Evolutionary conservation across 2,329 filamentous ascomycete genomes (phyloP).

Genomic region (Hypoxylon sp.): DNA sequence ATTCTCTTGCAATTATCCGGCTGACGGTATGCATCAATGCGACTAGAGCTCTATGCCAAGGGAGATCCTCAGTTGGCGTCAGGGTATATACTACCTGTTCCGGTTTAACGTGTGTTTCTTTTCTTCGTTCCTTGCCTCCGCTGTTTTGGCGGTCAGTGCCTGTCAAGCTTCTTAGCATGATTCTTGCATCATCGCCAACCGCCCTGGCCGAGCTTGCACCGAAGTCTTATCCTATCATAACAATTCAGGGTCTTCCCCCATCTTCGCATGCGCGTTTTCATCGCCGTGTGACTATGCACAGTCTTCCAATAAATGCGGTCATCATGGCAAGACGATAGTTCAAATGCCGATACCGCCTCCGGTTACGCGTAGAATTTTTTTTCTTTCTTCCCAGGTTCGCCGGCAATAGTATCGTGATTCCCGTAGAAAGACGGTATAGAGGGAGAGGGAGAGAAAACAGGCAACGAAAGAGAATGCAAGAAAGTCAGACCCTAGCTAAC

Average conservation of each 20-base stretch:
- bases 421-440: slow-evolving; percentile 8
- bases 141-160: slow-evolving; percentile 43
- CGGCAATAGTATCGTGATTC: slow-evolving; percentile 23
- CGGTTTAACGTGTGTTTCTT: slow-evolving; percentile 33
- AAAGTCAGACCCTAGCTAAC: too few species aligned
- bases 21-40: slow-evolving; percentile 26
- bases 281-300: slow-evolving; percentile 34
- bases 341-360: slow-evolving; percentile 37
- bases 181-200: slow-evolving; percentile 45
- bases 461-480: slow-evolving; percentile 1
- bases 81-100: slow-evolving; percentile 35
- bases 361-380: slow-evolving; percentile 13
- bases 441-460: neutral
- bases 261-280: slow-evolving; percentile 33
- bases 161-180: slow-evolving; percentile 37
- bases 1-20: slow-evolving; percentile 30
- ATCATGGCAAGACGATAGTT: slow-evolving; percentile 31
- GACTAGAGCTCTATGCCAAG: slow-evolving; percentile 14
- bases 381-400: slow-evolving; percentile 16
- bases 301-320: slow-evolving; percentile 33
- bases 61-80: slow-evolving; percentile 11
- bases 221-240: slow-evolving; percentile 40
- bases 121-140: slow-evolving; percentile 13
- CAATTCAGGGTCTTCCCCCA: slow-evolving; percentile 28
- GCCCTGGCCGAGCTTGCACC: slow-evolving; percentile 47